A percentile compares a stretch with the other conserved stretches of the same genome.
phyloP scores from a whole-genome alignment of 1,139 yeast species.

The Neolecta irregularis region DNA sequence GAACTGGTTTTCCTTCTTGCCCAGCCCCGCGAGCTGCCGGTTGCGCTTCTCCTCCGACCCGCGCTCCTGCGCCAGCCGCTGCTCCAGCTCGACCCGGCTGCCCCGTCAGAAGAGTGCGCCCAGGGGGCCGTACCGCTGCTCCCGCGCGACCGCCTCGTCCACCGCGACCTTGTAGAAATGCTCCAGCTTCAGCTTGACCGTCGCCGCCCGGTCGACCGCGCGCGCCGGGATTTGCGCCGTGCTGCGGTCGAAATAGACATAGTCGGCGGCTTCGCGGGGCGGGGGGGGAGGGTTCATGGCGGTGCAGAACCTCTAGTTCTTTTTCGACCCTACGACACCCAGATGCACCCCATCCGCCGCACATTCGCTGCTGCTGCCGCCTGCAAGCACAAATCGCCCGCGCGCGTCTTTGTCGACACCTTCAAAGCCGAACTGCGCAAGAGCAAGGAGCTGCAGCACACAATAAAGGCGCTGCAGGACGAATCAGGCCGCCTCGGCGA shows the following conservation, averaged over 20 bases:
- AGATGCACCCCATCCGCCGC: no score
- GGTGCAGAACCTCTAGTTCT: no score
- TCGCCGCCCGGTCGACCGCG: slow-evolving; percentile 50
- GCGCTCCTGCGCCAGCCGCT: slow-evolving; percentile 40
- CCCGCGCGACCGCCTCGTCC: slow-evolving; percentile 57
- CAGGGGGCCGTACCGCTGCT: slow-evolving; percentile 28
- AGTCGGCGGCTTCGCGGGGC: no score
- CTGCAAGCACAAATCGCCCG: no score
- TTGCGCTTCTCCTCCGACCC: slow-evolving; percentile 53
- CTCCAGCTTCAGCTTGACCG: slow-evolving; percentile 47
- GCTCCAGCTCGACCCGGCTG: slow-evolving; percentile 46
- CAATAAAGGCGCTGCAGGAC: slow-evolving; percentile 87
- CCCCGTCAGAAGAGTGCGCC: not conserved
- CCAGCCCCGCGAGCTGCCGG: slow-evolving; percentile 47
- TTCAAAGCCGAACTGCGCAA: slow-evolving; percentile 84
- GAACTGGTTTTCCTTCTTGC: slow-evolving; percentile 52
- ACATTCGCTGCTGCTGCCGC: no score
- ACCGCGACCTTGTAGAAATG: slow-evolving; percentile 54
- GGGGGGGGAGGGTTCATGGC: no score
- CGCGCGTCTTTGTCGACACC: slow-evolving; percentile 85
- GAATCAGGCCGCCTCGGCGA: slow-evolving; percentile 93
- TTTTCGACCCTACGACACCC: no score
- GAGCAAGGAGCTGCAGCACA: slow-evolving; percentile 75
- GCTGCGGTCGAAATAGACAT: slow-evolving; percentile 69
- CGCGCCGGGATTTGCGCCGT: slow-evolving; percentile 50